Percentiles rank a stretch among this genome's conserved stretches.
Evolutionary conservation across 2,329 filamentous ascomycete species (phyloP).

Genomic region (Aphanoascus verrucosus): DNA sequence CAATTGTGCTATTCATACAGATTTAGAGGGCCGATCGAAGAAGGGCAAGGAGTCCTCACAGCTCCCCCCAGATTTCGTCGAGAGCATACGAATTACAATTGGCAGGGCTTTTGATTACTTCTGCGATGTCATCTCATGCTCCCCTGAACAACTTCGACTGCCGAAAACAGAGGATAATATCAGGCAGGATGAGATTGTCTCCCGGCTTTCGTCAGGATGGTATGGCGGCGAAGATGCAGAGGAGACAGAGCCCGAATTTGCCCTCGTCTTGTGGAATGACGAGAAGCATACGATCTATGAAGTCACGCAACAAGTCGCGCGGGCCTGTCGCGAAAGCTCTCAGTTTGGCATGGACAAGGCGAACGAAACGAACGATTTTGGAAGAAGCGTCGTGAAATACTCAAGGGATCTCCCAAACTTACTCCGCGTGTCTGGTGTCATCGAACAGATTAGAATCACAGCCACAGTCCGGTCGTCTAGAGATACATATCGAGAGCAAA

Average conservation of each 20-base stretch:
- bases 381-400: constrained; percentile 74
- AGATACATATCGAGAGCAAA: constrained; percentile 94
- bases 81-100: constrained; percentile 75
- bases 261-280: constrained; percentile 89
- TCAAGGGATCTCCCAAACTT: constrained; percentile 60
- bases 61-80: constrained; percentile 64
- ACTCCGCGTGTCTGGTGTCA: constrained; percentile 66
- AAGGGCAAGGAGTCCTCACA: constrained; percentile 49
- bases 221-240: constrained; percentile 53
- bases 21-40: constrained; percentile 42
- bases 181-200: constrained; percentile 65
- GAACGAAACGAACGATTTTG: constrained; percentile 79
- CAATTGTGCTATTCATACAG: constrained; percentile 86
- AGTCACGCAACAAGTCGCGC: constrained; percentile 77
- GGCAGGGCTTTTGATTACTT: constrained; percentile 82
- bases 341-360: constrained; percentile 63
- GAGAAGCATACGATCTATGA: constrained; percentile 95
- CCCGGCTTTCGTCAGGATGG: constrained; percentile 64
- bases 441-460: constrained; percentile 92
- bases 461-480: constrained; percentile 87
- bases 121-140: constrained; percentile 95
- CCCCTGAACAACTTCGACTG: constrained; percentile 83
- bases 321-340: constrained; percentile 67
- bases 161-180: constrained; percentile 76
- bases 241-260: constrained; percentile 62